Evolutionary conservation across 2,329 filamentous ascomycete species (phyloP).

Genomic region (Cryphonectria carpinicola): DNA sequence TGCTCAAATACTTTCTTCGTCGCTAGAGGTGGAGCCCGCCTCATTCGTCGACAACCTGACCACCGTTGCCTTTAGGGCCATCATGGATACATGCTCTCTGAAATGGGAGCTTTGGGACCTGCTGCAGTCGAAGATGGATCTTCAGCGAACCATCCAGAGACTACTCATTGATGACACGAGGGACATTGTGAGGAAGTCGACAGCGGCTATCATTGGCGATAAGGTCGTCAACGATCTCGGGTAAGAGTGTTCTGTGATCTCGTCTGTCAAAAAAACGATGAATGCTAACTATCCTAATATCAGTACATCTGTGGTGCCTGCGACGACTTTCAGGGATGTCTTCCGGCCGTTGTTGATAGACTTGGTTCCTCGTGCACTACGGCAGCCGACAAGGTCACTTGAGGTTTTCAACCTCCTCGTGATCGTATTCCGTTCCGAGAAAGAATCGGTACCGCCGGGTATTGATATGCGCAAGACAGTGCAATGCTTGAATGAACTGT

Average conservation of each 20-base stretch:
- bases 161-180: slow-evolving; percentile 45
- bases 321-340: slow-evolving; percentile 46
- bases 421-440: slow-evolving; percentile 46
- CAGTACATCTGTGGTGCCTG: slow-evolving; percentile 36
- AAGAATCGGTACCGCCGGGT: slow-evolving; percentile 37
- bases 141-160: slow-evolving; percentile 38
- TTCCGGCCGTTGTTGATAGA: slow-evolving; percentile 52
- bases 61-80: slow-evolving; percentile 42
- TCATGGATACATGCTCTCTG: slow-evolving; percentile 46
- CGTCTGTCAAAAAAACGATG: slow-evolving; percentile 25
- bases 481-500: slow-evolving; percentile 31
- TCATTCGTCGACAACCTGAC: slow-evolving; percentile 39
- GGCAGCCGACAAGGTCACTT: slow-evolving; percentile 42
- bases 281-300: slow-evolving; percentile 17
- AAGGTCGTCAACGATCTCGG: slow-evolving; percentile 30
- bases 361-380: slow-evolving; percentile 42
- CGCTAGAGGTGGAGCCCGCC: slow-evolving; percentile 32
- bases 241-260: slow-evolving; percentile 10
- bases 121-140: slow-evolving; percentile 38
- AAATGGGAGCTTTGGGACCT: slow-evolving; percentile 45
- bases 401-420: slow-evolving; percentile 51
- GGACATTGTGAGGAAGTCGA: slow-evolving; percentile 41
- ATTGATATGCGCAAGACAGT: slow-evolving; percentile 39
- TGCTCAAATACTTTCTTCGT: slow-evolving; percentile 35
- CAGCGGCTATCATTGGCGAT: slow-evolving; percentile 40